These are phyloP conservation scores for Moesziomyces sp. DNA, from an alignment of 1,284 basidiomycete species.

Conservation along the genomic window DNA sequence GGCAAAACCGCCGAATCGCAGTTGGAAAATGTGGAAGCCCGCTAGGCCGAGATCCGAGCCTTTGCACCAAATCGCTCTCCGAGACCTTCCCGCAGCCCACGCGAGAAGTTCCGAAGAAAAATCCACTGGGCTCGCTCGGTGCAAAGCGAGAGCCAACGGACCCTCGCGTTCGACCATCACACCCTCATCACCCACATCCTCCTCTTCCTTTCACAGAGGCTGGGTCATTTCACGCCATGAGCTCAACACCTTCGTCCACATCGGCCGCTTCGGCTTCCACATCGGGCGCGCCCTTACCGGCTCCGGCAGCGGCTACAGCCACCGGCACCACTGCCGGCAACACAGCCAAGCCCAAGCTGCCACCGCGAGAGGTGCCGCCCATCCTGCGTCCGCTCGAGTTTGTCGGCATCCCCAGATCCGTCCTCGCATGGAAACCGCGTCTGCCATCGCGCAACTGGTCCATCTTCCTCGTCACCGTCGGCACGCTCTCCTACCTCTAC, in stretches of 20 bases:
- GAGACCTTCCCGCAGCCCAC: neutral
- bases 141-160: neutral
- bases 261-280: conserved; percentile 10
- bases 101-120: conserved; percentile 19
- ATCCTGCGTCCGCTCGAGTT: conserved; percentile 68
- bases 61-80: neutral
- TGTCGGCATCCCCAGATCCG: conserved; percentile 70
- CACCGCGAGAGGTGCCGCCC: conserved; percentile 49
- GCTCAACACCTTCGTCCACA: conserved; percentile 19
- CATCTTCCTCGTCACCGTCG: conserved; percentile 84
- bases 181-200: conserved; percentile 3
- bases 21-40: neutral
- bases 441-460: conserved; percentile 92
- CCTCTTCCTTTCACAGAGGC: too few relatives aligned
- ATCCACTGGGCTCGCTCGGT: too few relatives aligned
- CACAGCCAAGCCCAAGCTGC: conserved; percentile 25
- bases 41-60: conserved; percentile 5
- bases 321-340: conserved; percentile 5
- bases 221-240: conserved; percentile 7
- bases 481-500: conserved; percentile 78
- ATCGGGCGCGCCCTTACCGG: conserved; percentile 9
- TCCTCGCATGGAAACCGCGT: conserved; percentile 70
- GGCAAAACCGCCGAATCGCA: neutral
- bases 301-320: conserved; percentile 3
- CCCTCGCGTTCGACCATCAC: conserved; percentile 1